Evolutionary conservation across 495 filamentous ascomycete genomes (phyloP).

Genomic region (Lophiostoma macrostomum): DNA sequence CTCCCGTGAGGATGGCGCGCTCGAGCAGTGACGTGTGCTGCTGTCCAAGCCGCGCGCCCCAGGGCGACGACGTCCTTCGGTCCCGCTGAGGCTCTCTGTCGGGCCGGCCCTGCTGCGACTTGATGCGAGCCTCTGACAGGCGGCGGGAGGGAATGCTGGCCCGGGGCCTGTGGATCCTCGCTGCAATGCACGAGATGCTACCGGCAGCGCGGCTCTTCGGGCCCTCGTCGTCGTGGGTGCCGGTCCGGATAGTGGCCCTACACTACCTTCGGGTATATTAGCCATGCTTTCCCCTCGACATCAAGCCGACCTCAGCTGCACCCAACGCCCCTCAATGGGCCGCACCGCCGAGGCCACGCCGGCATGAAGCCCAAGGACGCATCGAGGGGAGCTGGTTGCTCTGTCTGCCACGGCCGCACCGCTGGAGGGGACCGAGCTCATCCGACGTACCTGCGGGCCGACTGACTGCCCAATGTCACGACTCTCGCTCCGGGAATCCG

Average conservation of each 20-base stretch:
- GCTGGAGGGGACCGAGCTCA: slow-evolving; percentile 14
- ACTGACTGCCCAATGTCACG: no score
- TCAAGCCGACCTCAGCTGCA: background rate
- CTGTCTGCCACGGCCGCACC: background rate
- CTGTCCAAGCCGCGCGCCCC: no score
- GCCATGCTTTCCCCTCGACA: slow-evolving; percentile 28
- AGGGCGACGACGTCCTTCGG: no score
- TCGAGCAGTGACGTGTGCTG: background rate
- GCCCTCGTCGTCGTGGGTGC: background rate
- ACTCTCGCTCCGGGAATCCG: slow-evolving; percentile 4
- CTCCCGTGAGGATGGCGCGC: background rate
- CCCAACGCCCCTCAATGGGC: slow-evolving; percentile 5
- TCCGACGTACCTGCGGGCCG: slow-evolving; percentile 31
- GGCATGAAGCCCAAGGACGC: slow-evolving; percentile 7
- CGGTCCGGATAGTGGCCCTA: slow-evolving; percentile 17
- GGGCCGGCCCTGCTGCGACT: no score
- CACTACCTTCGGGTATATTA: slow-evolving; percentile 27
- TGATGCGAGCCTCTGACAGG: no score
- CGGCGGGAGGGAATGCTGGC: no score
- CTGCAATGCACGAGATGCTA: no score
- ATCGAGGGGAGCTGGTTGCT: background rate
- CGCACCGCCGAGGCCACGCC: background rate
- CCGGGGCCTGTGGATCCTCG: no score
- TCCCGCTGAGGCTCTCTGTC: no score
- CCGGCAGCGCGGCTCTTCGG: slow-evolving; percentile 1